phyloP scores from a whole-genome alignment of 2,329 filamentous ascomycete species.

The Penicillium sp. region DNA sequence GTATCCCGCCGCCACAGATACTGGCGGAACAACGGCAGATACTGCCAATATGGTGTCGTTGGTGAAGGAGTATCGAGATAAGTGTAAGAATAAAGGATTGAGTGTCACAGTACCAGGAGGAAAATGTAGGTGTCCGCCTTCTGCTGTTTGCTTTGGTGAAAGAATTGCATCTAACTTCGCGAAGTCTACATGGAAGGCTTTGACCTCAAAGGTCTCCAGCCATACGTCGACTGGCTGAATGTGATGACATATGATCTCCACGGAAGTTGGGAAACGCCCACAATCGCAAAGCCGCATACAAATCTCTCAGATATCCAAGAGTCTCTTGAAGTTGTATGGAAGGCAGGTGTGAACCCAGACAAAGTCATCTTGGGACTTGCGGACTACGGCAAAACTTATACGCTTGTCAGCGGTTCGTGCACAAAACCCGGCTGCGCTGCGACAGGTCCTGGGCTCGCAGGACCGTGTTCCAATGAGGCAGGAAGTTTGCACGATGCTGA shows the following conservation, averaged over 20 bases:
- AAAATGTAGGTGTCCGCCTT: constrained; percentile 3
- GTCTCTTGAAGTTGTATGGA: constrained; percentile 25
- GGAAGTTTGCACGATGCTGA: constrained; percentile 24
- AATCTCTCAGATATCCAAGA: constrained; percentile 13
- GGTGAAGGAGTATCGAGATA: constrained; percentile 13
- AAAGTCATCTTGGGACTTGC: constrained; percentile 28
- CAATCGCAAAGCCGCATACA: constrained; percentile 8
- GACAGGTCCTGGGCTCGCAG: constrained; percentile 17
- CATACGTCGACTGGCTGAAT: constrained; percentile 17
- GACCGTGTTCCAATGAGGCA: constrained; percentile 19
- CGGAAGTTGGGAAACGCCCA: constrained; percentile 25
- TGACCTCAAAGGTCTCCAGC: constrained; percentile 18
- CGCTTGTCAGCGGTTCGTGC: constrained; percentile 22
- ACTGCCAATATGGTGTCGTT: constrained; percentile 9
- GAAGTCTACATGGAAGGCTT: constrained; percentile 23
- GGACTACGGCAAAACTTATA: constrained; percentile 27
- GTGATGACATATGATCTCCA: constrained; percentile 18
- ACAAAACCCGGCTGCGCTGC: constrained; percentile 20
- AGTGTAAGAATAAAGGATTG: constrained; percentile 12
- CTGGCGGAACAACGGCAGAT: constrained; percentile 9
- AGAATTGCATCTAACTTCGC: not conserved
- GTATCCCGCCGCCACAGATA: constrained; percentile 16
- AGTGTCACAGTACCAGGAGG: constrained; percentile 13
- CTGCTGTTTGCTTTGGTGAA: not conserved
- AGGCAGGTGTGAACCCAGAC: constrained; percentile 21